Base-by-base conservation (phyloP, 345 rosid genomes). In the Luvunga scandens region DNA sequence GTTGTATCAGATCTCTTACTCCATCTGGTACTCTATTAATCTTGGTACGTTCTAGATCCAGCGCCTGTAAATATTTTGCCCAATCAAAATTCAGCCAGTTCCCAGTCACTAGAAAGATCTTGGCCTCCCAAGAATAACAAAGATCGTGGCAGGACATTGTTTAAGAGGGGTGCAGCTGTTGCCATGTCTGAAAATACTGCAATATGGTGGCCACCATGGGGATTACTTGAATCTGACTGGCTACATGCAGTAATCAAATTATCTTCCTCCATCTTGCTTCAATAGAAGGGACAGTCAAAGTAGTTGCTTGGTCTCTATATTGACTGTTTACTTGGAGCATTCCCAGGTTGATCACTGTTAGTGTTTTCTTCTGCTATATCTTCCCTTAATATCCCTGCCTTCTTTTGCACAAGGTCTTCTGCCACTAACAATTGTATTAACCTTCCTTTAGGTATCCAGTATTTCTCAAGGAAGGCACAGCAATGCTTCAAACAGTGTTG, bases 1-100 rank as follows among this genome's bases (percentile, higher is more conserved):
- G 83, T 68, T 83, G 88, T 75, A 85, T 73, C 81, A 85, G 53
- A n/a, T 83, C 81, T 69, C 79, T 86, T 67, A 75, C 86, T 81
- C 81, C 83, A 65, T 81, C 84, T 38, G 86, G 84, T 74, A 81
- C 48, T 55, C 78, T 77, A 75, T 67, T 77, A 76, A 82, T 77
- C 53, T 66, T 81, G 61, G 75, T 78, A 25, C 71, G 75, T 74
- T 81, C 87, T 71, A 83, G 74, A 79, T 84, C 85, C 30, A 87
- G 71, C 30, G 84, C 83, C 57, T 77, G 75, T 25, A 84, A 33
- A 69, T 76, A 77, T 65, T 82, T 81, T 42, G 85, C 78, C 77
- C 83, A 70, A 24, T 42, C 21, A 56, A 83, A 79, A 68, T 79
- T 78, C 72, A 83, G 45, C 86, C 86, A 87, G 60, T 79, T 72